Evolutionary conservation across 2,329 filamentous ascomycete genomes (phyloP), one percentile per base, ranked within the genome.

Genomic region (Colletotrichum siamense): DNA sequence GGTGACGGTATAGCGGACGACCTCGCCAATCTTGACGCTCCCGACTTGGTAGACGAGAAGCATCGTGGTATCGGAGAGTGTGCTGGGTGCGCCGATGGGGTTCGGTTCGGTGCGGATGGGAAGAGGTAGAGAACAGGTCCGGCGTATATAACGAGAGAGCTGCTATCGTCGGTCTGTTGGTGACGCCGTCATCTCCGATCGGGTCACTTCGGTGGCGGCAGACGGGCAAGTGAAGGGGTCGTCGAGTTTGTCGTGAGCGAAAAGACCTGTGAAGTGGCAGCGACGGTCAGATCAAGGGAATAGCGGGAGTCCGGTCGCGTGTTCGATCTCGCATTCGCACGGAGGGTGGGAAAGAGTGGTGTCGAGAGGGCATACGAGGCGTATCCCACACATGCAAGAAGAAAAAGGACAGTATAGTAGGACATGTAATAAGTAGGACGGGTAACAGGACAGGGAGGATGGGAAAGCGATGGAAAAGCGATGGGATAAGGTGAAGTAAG

Each of bases 1-100:
- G 66, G 96, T 98, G 79, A 99, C 88, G 10, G 95, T 98, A 82
- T 93, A 98, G 87, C 97, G 94, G 78, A 98, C 93, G 52, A 98
- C 94, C 87, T 99, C 96, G 83, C 97, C 97, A 79, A 99, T 95
- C 86, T 96, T 98, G 84, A 99, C 94, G 87, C 91, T 95, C 82
- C 97, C 97, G 79, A 94, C 90, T 87, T 99, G 97, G 86, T 98
- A 95, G 77, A 98, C 88, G 83, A 99, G 92, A 79, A 99, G 89
- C 97, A 99, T 99, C 36, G 82, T 85, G 80, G 30, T 12, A 69
- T 70, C 44, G 65, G 10, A 52, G 52, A n/a, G 26, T 28, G 70
- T 30, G 13, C 28, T 13, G 26, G 61, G 16, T 52, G 52, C 26
- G 39, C 68, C 57, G 63, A 44, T 32, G 64, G 39, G 24, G 26